phyloP scores from a whole-genome alignment of 495 filamentous ascomycete genomes.

The Glonium stellatum region DNA sequence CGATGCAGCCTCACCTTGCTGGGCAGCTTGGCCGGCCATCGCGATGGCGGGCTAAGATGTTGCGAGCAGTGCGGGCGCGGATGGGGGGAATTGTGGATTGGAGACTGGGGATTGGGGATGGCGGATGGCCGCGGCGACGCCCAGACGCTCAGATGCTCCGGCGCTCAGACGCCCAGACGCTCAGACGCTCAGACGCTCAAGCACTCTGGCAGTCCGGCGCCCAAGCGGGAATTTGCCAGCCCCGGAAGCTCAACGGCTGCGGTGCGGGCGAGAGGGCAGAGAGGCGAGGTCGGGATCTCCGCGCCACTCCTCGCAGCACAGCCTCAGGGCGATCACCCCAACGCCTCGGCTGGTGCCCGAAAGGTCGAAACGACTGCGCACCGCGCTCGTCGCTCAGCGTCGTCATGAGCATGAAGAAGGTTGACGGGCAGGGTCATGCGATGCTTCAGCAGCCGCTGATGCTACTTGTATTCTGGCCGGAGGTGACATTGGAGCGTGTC shows the following conservation, averaged over 20 bases:
- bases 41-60: background rate
- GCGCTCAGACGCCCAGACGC: too few species aligned
- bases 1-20: background rate
- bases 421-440: too few species aligned
- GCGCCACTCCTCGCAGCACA: background rate
- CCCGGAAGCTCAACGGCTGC: background rate
- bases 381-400: slow-evolving; percentile 2
- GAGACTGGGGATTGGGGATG: too few species aligned
- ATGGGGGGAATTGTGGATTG: too few species aligned
- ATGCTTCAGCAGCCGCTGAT: background rate
- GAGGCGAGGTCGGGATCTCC: background rate
- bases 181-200: too few species aligned
- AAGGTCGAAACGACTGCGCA: background rate
- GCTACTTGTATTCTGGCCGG: background rate
- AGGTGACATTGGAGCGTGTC: slow-evolving; percentile 13
- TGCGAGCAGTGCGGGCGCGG: too few species aligned
- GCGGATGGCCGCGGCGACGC: too few species aligned
- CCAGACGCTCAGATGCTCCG: too few species aligned
- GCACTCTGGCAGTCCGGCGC: too few species aligned
- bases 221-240: background rate
- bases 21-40: background rate
- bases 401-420: slow-evolving; percentile 2
- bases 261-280: background rate
- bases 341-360: background rate
- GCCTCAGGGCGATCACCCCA: background rate